Evolutionary conservation across 495 filamentous ascomycete species (phyloP), one percentile per base, ranked within the genome.

Genomic region (Penicillium goetzii): DNA sequence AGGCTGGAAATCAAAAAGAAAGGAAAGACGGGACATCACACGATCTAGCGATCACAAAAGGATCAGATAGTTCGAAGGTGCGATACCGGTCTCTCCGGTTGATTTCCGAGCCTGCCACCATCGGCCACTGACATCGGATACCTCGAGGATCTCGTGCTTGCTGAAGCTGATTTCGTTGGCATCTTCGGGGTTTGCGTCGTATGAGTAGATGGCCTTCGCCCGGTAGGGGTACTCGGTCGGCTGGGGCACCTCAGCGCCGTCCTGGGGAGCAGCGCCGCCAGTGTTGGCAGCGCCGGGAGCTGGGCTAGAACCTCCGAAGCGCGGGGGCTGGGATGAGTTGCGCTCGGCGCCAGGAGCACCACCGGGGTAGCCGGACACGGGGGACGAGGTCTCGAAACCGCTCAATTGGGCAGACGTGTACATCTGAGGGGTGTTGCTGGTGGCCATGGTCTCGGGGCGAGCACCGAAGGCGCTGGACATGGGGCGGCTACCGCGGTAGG

Each of bases 31-130:
- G 61, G 55, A 65, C 68, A 63, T 71, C 60, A 72, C 59, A 64
- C 56, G 43, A 54, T 56, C 41, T 28, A 17, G 25, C 57, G 55
- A 79, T 87, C 84, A 99, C 87, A 99, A 86, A 71, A 99, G 81
- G 76, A 98, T 97, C 73, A 99, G 83, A 74, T 99, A 99, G 80
- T 99, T 99, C 65, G 92, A 97, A 21, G 95, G 95, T 57, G 95
- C 95, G 76, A 98, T 97, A 68, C 95, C 95, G 55, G 95, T 97
- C 68, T 97, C 93, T 72, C 95, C 95, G 65, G 78, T 97, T 73
- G 92, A 86, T 80, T 98, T 97, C 80, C 92, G 87, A 64, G 95
- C 95, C 80, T 99, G 95, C 95, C 95, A 99, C 95, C 95, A 99
- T 77, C 95, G 79, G 32, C 95, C 95, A 70, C 92, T 97, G 59